These are phyloP conservation scores for Solanum bulbocastanum DNA, from an alignment of 257 asterid genomes.

Conservation along the genomic window DNA sequence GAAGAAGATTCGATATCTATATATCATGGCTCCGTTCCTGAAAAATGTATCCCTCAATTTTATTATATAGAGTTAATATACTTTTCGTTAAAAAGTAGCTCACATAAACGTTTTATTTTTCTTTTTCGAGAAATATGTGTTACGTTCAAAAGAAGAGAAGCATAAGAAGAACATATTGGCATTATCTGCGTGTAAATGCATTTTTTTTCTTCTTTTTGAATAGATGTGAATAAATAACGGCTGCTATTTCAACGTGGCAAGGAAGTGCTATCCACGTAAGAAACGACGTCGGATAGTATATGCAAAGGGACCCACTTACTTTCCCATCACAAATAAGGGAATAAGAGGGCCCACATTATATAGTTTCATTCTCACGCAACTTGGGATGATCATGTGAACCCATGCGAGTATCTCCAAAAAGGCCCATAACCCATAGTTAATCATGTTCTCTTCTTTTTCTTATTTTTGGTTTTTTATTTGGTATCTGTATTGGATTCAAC, in stretches of 20 bases:
- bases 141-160: not conserved
- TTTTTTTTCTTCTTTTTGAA: not conserved
- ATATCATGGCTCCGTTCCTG: no score
- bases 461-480: no score
- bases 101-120: not conserved
- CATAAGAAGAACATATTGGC: not conserved
- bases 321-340: not conserved
- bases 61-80: no score
- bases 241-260: not conserved
- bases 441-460: not conserved
- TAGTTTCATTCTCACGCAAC: conserved; percentile 21
- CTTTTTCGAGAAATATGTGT: not conserved
- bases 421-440: not conserved
- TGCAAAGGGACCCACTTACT: not conserved
- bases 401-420: not conserved
- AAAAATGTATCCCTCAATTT: no score
- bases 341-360: not conserved
- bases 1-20: no score
- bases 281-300: conserved; percentile 6
- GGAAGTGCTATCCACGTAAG: conserved; percentile 14
- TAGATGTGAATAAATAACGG: not conserved
- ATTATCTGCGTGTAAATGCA: not conserved
- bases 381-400: not conserved
- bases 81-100: no score
- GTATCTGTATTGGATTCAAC: no score